Percentiles rank a stretch among this genome's conserved stretches.
Evolutionary conservation across 257 asterid genomes (phyloP).

Genomic region (Plantago ovata): DNA sequence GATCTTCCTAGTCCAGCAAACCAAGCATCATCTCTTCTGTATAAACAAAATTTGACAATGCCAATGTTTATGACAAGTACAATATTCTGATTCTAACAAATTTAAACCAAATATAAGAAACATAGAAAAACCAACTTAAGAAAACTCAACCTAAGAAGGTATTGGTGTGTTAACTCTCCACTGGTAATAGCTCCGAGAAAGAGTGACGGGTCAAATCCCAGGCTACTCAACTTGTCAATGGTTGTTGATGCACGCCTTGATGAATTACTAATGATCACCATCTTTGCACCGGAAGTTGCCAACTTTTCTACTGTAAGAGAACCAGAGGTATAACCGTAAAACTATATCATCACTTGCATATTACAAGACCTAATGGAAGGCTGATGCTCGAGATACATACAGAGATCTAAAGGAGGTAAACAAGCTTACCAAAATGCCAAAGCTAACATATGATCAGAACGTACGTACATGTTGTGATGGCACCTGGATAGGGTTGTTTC

Average conservation of each 20-base stretch:
- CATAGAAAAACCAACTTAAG: background rate
- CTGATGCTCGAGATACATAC: too few relatives aligned
- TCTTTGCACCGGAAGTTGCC: conserved; percentile 78
- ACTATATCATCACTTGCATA: background rate
- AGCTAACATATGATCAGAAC: conserved; percentile 38
- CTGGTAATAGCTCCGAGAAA: conserved; percentile 90
- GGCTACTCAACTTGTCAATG: conserved; percentile 66
- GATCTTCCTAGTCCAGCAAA: conserved; percentile 73
- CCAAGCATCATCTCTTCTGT: conserved; percentile 88
- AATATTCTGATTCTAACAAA: background rate
- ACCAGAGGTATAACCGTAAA: background rate
- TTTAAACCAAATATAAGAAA: background rate
- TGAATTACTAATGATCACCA: conserved; percentile 91
- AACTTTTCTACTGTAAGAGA: conserved; percentile 65
- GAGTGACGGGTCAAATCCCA: conserved; percentile 83
- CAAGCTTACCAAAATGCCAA: conserved; percentile 33
- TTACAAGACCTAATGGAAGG: too few relatives aligned
- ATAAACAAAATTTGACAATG: conserved; percentile 21
- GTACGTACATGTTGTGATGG: conserved; percentile 86
- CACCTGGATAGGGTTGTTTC: conserved; percentile 91
- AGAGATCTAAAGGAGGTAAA: too few relatives aligned
- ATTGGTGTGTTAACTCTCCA: conserved; percentile 87
- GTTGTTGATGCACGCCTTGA: conserved; percentile 90
- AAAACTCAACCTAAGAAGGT: conserved; percentile 58
- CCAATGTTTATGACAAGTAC: conserved; percentile 5